phyloP scores from a whole-genome alignment of 495 filamentous ascomycete genomes.

The Penicillium angulare region DNA sequence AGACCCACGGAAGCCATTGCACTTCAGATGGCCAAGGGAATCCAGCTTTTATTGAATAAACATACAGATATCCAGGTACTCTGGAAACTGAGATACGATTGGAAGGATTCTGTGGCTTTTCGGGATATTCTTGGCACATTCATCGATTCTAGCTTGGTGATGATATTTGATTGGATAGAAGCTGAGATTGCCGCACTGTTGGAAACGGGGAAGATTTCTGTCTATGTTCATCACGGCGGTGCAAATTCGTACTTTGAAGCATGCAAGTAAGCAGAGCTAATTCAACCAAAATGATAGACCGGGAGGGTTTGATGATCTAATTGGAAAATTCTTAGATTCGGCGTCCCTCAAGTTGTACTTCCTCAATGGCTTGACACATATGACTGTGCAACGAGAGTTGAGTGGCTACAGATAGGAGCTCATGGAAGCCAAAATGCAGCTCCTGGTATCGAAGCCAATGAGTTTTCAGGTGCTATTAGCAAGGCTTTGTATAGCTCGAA shows the following conservation, averaged over 20 bases:
- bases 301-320: too few species aligned
- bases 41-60: conserved; percentile 28
- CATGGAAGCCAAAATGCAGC: conserved; percentile 40
- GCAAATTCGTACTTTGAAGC: conserved; percentile 54
- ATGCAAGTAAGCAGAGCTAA: conserved; percentile 38
- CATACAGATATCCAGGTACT: conserved; percentile 39
- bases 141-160: conserved; percentile 24
- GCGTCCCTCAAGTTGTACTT: conserved; percentile 50
- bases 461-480: conserved; percentile 31
- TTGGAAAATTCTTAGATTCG: too few species aligned
- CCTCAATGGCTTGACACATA: conserved; percentile 52
- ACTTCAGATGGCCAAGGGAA: conserved; percentile 32
- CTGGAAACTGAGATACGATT: conserved; percentile 46
- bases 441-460: conserved; percentile 27
- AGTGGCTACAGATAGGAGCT: conserved; percentile 49
- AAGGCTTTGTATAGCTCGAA: conserved; percentile 25
- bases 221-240: conserved; percentile 53
- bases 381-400: conserved; percentile 46
- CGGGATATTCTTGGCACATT: conserved; percentile 10
- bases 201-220: conserved; percentile 43
- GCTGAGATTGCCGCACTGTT: conserved; percentile 48
- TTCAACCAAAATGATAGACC: background rate
- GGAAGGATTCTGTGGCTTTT: conserved; percentile 15
- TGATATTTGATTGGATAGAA: conserved; percentile 41
- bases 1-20: conserved; percentile 37